Percentiles rank a stretch among this genome's conserved stretches.
Conservation (phyloP, 768 basidiomycete species). For the Podaxis mareebaensis region DNA sequence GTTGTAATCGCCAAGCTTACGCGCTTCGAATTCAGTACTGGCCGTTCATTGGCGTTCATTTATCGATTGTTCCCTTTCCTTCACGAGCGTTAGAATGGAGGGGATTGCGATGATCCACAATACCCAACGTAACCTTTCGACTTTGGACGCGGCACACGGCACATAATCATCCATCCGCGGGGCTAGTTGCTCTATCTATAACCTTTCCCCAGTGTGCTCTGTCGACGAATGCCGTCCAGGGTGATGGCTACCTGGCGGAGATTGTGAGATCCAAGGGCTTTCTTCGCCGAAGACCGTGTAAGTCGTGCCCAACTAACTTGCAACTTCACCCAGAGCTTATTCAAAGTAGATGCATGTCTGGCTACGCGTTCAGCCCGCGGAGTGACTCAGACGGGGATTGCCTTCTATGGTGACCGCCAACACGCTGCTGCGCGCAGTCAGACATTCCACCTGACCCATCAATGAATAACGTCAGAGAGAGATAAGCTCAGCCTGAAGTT, state of each 20-base stretch:
- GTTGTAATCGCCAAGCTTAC: neutral
- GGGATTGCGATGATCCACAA: neutral
- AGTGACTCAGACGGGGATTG: neutral
- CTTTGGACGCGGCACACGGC: neutral
- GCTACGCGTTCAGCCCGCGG: neutral
- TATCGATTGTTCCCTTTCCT: neutral
- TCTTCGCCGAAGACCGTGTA: neutral
- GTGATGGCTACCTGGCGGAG: neutral
- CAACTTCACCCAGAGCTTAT: neutral
- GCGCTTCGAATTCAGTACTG: neutral
- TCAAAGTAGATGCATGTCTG: neutral
- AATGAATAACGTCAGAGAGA: neutral
- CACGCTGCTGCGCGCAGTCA: neutral
- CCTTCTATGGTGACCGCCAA: neutral
- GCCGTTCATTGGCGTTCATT: neutral
- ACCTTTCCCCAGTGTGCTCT: neutral
- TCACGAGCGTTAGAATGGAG: neutral
- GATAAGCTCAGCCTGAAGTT: neutral
- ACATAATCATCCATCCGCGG: neutral
- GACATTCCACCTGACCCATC: neutral
- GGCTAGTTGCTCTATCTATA: neutral
- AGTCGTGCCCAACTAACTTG: neutral
- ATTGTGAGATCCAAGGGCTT: neutral
- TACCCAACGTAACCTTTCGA: neutral
- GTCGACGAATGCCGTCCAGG: neutral